A percentile compares a stretch with the other conserved stretches of the same genome.
Evolutionary conservation across 2,329 filamentous ascomycete genomes (phyloP).

Genomic region (Tothia fuscella): DNA sequence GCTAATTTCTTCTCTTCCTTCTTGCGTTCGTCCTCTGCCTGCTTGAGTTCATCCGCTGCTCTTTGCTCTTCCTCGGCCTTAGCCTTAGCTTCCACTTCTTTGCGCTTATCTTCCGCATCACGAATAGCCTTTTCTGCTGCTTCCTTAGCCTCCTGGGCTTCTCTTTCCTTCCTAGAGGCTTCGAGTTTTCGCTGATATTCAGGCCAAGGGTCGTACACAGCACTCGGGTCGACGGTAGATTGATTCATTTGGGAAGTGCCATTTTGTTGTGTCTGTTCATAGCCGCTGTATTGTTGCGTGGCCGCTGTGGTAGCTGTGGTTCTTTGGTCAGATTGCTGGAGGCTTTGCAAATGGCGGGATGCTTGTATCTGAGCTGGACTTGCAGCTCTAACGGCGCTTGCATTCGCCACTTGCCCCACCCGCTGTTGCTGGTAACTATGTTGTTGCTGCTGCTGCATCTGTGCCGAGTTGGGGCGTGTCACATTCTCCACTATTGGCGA

Average conservation of each 20-base stretch:
- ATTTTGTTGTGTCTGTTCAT: conserved; percentile 14
- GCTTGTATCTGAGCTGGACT: conserved; percentile 21
- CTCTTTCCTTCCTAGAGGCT: conserved; percentile 22
- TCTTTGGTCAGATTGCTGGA: conserved; percentile 3
- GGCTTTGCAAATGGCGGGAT: conserved; percentile 11
- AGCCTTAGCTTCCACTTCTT: conserved; percentile 20
- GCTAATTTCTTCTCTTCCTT: background rate
- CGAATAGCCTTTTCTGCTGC: conserved; percentile 15
- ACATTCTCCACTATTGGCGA: conserved; percentile 17
- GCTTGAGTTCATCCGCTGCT: conserved; percentile 11
- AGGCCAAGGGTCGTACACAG: conserved; percentile 42
- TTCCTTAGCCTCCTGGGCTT: conserved; percentile 17
- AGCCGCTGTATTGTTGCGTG: conserved; percentile 8
- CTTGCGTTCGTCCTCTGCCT: conserved; percentile 13
- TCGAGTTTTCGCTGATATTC: conserved; percentile 34
- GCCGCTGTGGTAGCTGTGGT: background rate
- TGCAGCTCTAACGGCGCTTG: conserved; percentile 17
- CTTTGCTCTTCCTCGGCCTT: conserved; percentile 13
- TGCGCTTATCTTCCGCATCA: conserved; percentile 19
- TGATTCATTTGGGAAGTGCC: background rate
- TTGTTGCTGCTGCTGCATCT: conserved; percentile 18
- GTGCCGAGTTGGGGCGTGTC: conserved; percentile 14
- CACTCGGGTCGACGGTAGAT: conserved; percentile 40
- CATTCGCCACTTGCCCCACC: too few relatives aligned
- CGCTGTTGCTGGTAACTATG: conserved; percentile 17